A percentile compares a stretch with the other conserved stretches of the same genome.
phyloP scores from a whole-genome alignment of 2,329 filamentous ascomycete genomes.

The Chaetomium olivaceum region DNA sequence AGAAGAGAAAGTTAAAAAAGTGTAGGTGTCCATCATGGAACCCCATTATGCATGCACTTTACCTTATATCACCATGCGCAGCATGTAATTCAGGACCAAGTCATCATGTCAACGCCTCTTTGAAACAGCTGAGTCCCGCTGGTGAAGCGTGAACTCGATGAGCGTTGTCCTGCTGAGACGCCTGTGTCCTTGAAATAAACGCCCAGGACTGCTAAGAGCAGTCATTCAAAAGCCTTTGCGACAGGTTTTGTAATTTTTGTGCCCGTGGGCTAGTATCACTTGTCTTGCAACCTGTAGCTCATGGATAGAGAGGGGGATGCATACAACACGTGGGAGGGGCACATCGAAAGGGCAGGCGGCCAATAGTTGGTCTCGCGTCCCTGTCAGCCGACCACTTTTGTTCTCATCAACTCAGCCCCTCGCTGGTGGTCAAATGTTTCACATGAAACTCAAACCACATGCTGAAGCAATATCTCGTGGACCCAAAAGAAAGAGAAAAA shows the following conservation, averaged over 20 bases:
- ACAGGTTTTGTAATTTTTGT: neutral
- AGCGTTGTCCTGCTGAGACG: neutral
- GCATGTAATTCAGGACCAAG: neutral
- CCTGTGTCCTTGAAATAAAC: neutral
- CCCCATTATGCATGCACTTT: neutral
- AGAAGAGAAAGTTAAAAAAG: neutral
- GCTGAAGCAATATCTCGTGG: neutral
- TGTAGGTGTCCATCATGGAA: too few species aligned
- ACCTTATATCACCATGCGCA: neutral
- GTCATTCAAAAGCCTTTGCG: neutral
- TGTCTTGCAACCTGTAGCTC: neutral
- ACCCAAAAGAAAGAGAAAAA: neutral
- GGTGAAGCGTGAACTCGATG: neutral
- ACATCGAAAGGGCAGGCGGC: slow-evolving; percentile 4
- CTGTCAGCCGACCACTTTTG: slow-evolving; percentile 4
- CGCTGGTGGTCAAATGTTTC: neutral
- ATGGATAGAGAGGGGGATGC: neutral
- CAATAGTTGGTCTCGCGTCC: slow-evolving; percentile 14
- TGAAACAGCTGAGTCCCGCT: slow-evolving; percentile 1
- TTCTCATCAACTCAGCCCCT: neutral
- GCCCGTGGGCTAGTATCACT: neutral
- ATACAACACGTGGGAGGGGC: slow-evolving; percentile 12
- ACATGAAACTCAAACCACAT: neutral
- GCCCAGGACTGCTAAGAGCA: neutral
- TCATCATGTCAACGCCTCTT: neutral